phyloP scores from a whole-genome alignment of 208 protist species.

The Trypanosoma grayi region DNA sequence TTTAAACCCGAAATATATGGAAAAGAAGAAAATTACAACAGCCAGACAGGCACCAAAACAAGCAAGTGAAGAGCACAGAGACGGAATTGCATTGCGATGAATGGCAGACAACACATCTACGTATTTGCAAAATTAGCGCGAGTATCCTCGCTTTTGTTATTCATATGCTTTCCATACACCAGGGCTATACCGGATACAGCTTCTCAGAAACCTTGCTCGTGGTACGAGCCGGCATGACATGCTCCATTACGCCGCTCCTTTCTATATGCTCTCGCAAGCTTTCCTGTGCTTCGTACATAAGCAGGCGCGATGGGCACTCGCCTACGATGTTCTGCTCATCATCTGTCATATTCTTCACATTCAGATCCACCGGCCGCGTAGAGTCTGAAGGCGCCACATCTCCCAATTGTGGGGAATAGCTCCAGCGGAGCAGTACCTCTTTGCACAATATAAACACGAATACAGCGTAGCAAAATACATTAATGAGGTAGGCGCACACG shows the following conservation, averaged over 20 bases:
- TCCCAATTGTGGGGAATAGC: neutral
- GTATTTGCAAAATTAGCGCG: too few species aligned
- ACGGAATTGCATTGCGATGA: too few species aligned
- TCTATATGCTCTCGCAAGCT: conserved; percentile 10
- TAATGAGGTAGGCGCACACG: conserved; percentile 39
- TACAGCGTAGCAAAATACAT: conserved; percentile 40
- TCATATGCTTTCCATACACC: too few species aligned
- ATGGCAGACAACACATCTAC: too few species aligned
- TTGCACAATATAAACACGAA: conserved; percentile 36
- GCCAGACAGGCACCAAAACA: neutral
- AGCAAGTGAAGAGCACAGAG: neutral
- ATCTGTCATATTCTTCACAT: neutral
- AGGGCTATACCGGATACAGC: neutral
- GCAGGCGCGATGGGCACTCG: conserved; percentile 31
- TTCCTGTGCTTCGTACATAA: conserved; percentile 33
- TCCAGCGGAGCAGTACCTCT: conserved; percentile 26
- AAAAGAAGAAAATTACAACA: conserved; percentile 1
- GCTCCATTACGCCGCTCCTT: neutral
- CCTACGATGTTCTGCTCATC: conserved; percentile 11
- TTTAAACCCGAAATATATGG: neutral
- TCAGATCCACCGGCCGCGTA: neutral
- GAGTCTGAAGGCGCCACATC: conserved; percentile 5
- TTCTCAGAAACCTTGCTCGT: neutral
- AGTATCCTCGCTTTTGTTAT: too few species aligned
- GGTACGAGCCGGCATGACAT: neutral